Evolutionary conservation across 352 stramenopile species (phyloP), one percentile per base, ranked within the genome.

Genomic region (Phytophthora chlamydospora): DNA sequence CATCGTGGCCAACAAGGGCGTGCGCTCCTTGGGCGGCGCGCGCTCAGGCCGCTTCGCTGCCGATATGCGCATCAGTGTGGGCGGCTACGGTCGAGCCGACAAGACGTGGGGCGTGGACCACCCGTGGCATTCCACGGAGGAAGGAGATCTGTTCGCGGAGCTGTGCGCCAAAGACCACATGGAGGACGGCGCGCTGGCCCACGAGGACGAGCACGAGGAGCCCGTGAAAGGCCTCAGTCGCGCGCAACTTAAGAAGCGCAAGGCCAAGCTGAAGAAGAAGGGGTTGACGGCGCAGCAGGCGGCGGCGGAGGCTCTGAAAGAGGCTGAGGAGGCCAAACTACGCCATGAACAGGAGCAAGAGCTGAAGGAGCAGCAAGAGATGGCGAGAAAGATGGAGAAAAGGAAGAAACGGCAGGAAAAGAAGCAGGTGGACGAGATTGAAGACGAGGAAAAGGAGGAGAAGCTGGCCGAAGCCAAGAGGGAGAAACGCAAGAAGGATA

Each of bases 51-150:
- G 82, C 21, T 93, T 93, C 47, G 84, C 84, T 24, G 84, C 84
- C 47, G 84, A 93, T 64, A 93, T 93, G 84, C 84, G 84, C 51
- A 69, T 87, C 21, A 80, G 75, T 21, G 68, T 90, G 7, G 81
- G 84, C 24, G 82, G 82, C 48, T 93, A 93, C 64, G 84, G 84
- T 1, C 84, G 84, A 41, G 68, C 80, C n/a, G 82, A 93, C 73
- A 79, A 90, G 48, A 91, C 79, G 29, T 91, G 81, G 80, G 80
- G 78, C 43, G 79, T 91, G 41, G 84, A 93, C 68, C 81, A 91
- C 65, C 81, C 81, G 53, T 91, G 82, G 84, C 84, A 93, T 55
- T 73, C 80, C 56, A 90, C 80, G 24, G 63, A 70, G 44, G 72
- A 82, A 31, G 70, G 68, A 8, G 71, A 80, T 44, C 52, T 92